Percentiles rank a stretch among this genome's conserved stretches.
Evolutionary conservation across 768 basidiomycete species (phyloP).

Genomic region (Termitomyces sp.): DNA sequence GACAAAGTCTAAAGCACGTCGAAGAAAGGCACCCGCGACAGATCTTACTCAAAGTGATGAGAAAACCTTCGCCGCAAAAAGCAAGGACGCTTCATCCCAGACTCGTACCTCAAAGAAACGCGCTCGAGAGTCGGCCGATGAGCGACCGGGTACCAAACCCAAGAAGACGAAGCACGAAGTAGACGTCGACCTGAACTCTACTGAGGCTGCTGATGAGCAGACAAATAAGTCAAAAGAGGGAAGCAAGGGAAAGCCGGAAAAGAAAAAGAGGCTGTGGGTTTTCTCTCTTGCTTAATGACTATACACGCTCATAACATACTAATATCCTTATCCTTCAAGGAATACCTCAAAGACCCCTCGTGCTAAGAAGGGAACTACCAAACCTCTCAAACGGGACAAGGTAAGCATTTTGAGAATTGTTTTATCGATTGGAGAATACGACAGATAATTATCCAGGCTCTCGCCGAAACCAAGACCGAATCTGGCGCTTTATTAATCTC

Average conservation of each 20-base stretch:
- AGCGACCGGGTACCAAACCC: not conserved
- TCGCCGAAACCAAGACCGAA: not conserved
- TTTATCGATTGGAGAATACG: not conserved
- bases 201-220: not conserved
- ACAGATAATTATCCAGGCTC: not conserved
- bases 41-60: not conserved
- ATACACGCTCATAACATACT: not conserved
- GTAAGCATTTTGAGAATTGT: not conserved
- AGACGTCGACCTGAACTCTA: not conserved
- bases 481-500: not conserved
- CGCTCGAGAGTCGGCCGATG: slow-evolving; percentile 1
- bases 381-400: not conserved
- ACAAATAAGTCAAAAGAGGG: not conserved
- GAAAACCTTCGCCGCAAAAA: too few relatives aligned
- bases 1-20: not conserved
- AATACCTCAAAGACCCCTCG: not conserved
- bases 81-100: not conserved
- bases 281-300: not conserved
- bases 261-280: slow-evolving; percentile 6
- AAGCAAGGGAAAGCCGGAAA: not conserved
- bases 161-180: not conserved
- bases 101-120: slow-evolving; percentile 3
- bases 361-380: not conserved
- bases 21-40: not conserved
- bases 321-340: not conserved